Evolutionary conservation across 306 rosid genomes (phyloP).

Genomic region (Trichosanthes truncata): DNA sequence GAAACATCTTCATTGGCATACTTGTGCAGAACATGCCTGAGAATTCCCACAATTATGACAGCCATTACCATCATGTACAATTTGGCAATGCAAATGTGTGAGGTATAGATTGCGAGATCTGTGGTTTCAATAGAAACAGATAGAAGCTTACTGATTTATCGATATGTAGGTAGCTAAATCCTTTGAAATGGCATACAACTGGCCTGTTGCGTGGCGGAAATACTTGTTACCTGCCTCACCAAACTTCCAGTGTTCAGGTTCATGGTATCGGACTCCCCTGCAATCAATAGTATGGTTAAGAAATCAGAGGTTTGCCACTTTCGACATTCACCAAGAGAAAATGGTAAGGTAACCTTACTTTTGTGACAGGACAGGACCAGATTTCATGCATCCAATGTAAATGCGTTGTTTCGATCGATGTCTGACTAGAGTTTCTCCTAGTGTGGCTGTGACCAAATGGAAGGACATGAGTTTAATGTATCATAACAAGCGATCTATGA

Average conservation of each 20-base stretch:
- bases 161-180: constrained; percentile 89
- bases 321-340: neutral
- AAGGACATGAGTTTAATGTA: neutral
- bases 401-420: constrained; percentile 65
- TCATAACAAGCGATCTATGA: neutral
- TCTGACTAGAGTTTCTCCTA: constrained; percentile 87
- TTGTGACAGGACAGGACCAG: constrained; percentile 88
- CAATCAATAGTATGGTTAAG: constrained; percentile 10
- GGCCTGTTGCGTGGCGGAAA: constrained; percentile 99
- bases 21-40: constrained; percentile 91
- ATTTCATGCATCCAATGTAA: constrained; percentile 99
- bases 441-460: constrained; percentile 51
- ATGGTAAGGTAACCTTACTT: constrained; percentile 36
- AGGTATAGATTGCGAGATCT: neutral
- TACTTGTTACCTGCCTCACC: constrained; percentile 95
- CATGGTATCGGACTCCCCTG: constrained; percentile 99
- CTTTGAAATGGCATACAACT: constrained; percentile 85
- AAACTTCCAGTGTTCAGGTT: constrained; percentile 93
- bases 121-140: neutral
- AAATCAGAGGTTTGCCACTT: constrained; percentile 15
- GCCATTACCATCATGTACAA: neutral
- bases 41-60: constrained; percentile 4
- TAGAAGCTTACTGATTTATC: constrained; percentile 62
- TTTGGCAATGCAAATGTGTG: neutral
- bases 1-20: constrained; percentile 98